phyloP scores from a whole-genome alignment of 2,329 filamentous ascomycete genomes.

The Mollisiaceae sp. region DNA sequence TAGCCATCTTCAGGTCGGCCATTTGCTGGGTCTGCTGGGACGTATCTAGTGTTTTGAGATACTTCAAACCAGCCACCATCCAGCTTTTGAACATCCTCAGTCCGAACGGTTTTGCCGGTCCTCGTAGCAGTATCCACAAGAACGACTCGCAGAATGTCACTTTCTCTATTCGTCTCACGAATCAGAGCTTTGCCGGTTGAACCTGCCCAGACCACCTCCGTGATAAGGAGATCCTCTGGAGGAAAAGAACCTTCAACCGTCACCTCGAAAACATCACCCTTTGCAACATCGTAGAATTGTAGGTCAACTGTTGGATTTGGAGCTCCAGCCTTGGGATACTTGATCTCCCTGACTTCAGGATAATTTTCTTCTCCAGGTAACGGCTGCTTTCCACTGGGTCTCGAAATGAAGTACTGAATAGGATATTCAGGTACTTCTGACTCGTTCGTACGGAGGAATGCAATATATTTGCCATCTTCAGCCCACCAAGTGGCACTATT shows the following conservation, averaged over 20 bases:
- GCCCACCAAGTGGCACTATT: conserved; percentile 96
- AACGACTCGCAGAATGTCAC: conserved; percentile 86
- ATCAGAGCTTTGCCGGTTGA: conserved; percentile 75
- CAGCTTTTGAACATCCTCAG: conserved; percentile 78
- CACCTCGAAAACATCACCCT: conserved; percentile 79
- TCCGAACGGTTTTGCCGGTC: conserved; percentile 78
- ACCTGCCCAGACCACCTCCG: conserved; percentile 90
- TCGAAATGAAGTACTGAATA: conserved; percentile 88
- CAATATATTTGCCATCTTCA: conserved; percentile 83
- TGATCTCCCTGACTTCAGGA: conserved; percentile 88
- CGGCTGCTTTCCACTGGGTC: conserved; percentile 77
- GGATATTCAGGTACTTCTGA: conserved; percentile 89
- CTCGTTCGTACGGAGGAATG: conserved; percentile 94
- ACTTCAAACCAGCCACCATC: conserved; percentile 99
- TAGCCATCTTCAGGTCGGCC: conserved; percentile 86
- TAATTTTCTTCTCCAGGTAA: conserved; percentile 80
- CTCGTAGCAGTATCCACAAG: conserved; percentile 79
- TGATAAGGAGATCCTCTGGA: conserved; percentile 86
- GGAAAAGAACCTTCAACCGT: conserved; percentile 77
- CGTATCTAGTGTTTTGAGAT: conserved; percentile 81
- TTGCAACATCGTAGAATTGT: conserved; percentile 84
- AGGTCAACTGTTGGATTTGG: conserved; percentile 91
- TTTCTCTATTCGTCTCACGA: conserved; percentile 92
- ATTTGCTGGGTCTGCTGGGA: conserved; percentile 80
- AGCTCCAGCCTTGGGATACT: conserved; percentile 94